Evolutionary conservation across 2,329 filamentous ascomycete genomes (phyloP).

Genomic region (Cryphonectria carpinicola): DNA sequence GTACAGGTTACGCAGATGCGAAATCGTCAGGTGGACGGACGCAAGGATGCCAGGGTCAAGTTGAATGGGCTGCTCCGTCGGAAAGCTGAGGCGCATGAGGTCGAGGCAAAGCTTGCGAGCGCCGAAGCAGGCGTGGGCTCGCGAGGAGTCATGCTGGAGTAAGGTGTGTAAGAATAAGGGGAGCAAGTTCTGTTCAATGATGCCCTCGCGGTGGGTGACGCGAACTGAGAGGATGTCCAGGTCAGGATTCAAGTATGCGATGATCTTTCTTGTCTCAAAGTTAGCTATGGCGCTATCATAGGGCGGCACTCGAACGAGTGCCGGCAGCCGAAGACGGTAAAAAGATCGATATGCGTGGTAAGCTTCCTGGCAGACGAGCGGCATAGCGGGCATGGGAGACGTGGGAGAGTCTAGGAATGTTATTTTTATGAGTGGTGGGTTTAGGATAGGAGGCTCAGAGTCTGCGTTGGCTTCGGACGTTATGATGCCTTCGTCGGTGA

Average conservation of each 20-base stretch:
- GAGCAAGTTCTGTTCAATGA: slow-evolving; percentile 7
- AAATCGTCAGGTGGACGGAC: slow-evolving; percentile 2
- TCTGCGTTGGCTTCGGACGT: not conserved
- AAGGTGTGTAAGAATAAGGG: slow-evolving; percentile 18
- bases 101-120: slow-evolving; percentile 17
- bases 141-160: slow-evolving; percentile 14
- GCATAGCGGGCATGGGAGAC: slow-evolving; percentile 2
- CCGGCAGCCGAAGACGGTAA: slow-evolving; percentile 10
- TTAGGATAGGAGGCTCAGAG: not conserved
- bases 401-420: slow-evolving; percentile 6
- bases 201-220: not conserved
- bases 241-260: slow-evolving; percentile 11
- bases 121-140: slow-evolving; percentile 5
- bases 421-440: not conserved
- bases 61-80: not conserved
- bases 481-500: no score
- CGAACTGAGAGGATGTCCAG: slow-evolving; percentile 16
- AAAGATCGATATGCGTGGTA: slow-evolving; percentile 7
- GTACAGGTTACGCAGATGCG: slow-evolving; percentile 16
- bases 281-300: not conserved
- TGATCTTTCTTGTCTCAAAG: not conserved
- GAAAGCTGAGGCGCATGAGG: not conserved
- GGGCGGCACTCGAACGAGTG: not conserved
- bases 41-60: not conserved
- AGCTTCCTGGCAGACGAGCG: slow-evolving; percentile 11